Evolutionary conservation across 306 rosid genomes (phyloP).

Genomic region (Vigna angularis): DNA sequence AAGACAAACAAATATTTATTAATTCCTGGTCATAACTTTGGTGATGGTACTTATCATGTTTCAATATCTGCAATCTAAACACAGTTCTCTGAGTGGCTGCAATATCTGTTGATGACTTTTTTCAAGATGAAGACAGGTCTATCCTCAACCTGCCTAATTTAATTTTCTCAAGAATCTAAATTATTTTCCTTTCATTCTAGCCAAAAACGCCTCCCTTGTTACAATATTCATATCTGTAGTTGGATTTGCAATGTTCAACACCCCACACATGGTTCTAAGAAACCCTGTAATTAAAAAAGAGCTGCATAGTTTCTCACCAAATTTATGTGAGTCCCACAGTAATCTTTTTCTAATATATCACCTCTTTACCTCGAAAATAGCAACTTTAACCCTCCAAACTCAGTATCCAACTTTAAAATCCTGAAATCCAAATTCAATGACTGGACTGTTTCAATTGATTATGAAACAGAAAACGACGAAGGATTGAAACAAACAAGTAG

Average conservation of each 20-base stretch:
- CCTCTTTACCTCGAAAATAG: not conserved
- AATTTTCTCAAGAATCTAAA: no score
- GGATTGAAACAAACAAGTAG: conserved; percentile 35
- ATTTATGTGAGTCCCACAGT: not conserved
- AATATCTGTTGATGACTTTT: conserved; percentile 1
- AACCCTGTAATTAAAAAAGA: not conserved
- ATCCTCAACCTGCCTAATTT: conserved; percentile 11
- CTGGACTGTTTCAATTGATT: conserved; percentile 25
- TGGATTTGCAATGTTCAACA: conserved; percentile 32
- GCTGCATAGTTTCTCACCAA: not conserved
- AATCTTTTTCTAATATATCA: no score
- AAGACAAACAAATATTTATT: not conserved
- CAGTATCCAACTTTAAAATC: not conserved
- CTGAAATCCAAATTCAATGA: conserved; percentile 30
- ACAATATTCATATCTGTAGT: conserved; percentile 24
- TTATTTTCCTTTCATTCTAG: conserved; percentile 2
- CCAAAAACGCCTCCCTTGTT: not conserved
- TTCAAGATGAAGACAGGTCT: conserved; percentile 1
- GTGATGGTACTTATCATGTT: conserved; percentile 6
- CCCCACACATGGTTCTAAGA: not conserved
- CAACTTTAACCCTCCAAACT: not conserved
- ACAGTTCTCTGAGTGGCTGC: not conserved
- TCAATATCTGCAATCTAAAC: conserved; percentile 1
- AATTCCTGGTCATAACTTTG: not conserved
- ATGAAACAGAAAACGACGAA: conserved; percentile 35